A percentile compares a stretch with the other conserved stretches of the same genome.
These are phyloP conservation scores for Tetrapisispora fleetii DNA, from an alignment of 805 yeast genomes.

Conservation along the genomic window DNA sequence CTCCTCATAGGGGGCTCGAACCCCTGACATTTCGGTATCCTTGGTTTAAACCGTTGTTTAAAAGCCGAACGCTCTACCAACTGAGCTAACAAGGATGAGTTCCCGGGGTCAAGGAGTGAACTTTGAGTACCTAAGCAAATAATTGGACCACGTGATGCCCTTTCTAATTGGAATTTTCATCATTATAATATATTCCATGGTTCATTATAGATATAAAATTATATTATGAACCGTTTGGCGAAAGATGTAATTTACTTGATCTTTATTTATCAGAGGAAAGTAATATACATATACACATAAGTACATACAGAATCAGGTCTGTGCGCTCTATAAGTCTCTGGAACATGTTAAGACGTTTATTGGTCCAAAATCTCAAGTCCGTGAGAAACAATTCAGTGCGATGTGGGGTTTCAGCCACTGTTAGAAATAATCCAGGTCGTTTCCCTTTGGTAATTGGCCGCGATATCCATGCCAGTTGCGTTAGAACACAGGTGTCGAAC, in stretches of 20 bases:
- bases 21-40: slow-evolving; percentile 36
- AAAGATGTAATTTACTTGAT: no score
- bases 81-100: slow-evolving; percentile 50
- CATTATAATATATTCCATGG: no score
- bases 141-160: no score
- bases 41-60: slow-evolving; percentile 30
- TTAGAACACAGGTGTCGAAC: neutral
- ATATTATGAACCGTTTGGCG: no score
- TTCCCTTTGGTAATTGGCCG: neutral
- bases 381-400: neutral
- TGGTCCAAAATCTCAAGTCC: neutral
- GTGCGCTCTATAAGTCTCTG: neutral
- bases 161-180: no score
- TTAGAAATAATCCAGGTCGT: neutral
- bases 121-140: no score
- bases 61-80: slow-evolving; percentile 66
- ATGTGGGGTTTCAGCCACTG: neutral
- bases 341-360: neutral
- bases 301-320: neutral
- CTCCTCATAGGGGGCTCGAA: slow-evolving; percentile 40
- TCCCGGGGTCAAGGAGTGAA: slow-evolving; percentile 16
- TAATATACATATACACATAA: no score
- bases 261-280: no score
- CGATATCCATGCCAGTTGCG: neutral
- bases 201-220: no score